These are phyloP conservation scores for Cryphonectria carpinicola DNA, from an alignment of 2,329 filamentous ascomycete species.

Conservation along the genomic window DNA sequence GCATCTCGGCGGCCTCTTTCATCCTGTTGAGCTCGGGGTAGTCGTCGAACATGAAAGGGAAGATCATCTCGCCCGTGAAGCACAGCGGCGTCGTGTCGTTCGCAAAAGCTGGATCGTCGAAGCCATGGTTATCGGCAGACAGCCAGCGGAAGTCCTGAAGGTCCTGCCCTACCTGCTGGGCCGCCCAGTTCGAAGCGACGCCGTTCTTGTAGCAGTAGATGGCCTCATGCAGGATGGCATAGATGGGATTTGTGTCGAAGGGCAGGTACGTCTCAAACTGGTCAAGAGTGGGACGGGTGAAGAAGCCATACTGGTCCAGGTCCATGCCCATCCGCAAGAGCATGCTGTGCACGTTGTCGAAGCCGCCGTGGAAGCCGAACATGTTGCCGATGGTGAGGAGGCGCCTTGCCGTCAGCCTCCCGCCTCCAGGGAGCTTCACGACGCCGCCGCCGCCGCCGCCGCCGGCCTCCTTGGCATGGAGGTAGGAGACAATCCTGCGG, in stretches of 20 bases:
- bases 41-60: constrained; percentile 80
- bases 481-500: constrained; percentile 66
- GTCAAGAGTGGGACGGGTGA: constrained; percentile 73
- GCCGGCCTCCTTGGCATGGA: constrained; percentile 58
- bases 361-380: constrained; percentile 78
- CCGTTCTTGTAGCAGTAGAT: constrained; percentile 77
- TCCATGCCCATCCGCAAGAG: constrained; percentile 74
- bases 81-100: constrained; percentile 59
- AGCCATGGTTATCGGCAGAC: constrained; percentile 43
- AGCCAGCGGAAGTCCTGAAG: constrained; percentile 58
- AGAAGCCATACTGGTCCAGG: constrained; percentile 73
- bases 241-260: constrained; percentile 80
- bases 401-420: constrained; percentile 70
- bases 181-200: constrained; percentile 74
- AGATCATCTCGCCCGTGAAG: constrained; percentile 95
- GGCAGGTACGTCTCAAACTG: constrained; percentile 68
- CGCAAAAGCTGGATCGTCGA: constrained; percentile 30
- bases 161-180: constrained; percentile 62
- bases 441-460: too few species aligned
- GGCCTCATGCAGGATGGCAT: constrained; percentile 84
- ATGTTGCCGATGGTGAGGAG: constrained; percentile 78
- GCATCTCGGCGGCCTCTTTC: constrained; percentile 67
- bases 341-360: constrained; percentile 75
- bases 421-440: constrained; percentile 71
- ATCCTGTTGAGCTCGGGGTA: constrained; percentile 76